Evolutionary conservation across 768 basidiomycete species (phyloP), one percentile per base, ranked within the genome.

Genomic region (Trametes coccinea): DNA sequence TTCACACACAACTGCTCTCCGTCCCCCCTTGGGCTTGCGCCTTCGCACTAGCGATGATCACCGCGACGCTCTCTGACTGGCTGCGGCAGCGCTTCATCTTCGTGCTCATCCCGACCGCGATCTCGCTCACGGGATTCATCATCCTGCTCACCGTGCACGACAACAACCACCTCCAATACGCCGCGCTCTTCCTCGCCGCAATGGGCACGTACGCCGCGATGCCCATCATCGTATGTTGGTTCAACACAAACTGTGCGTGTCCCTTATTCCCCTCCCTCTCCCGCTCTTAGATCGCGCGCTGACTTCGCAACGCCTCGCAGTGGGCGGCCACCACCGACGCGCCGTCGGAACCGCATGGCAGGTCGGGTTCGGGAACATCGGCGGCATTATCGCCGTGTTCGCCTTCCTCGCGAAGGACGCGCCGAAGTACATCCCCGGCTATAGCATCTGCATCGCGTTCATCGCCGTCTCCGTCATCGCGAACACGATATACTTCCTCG

Each of bases 11-110:
- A 50, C 69, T 73, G 33, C 66, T 71, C 58, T 68, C 68, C 53
- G 71, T 71, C 22, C 71, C 73, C 5, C 71, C 73, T 5, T 73
- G 70, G 63, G 68, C 71, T 40, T 66, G 59, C 43, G 69, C 69
- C 30, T 71, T 69, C 59, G 58, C 56, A 10, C 60, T 69, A 45
- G 64, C 69, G 34, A 69, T 70, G 68, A 27, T 65, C 52, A 53
- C 59, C 62, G 66, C 68, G 45, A 55, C 58, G 39, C 39, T 54
- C 47, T 69, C 68, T n/a, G 69, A 70, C 59, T 59, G 56, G 58
- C n/a, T 62, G 16, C 61, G 65, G 13, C 65, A 62, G 49, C 67
- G 69, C 5, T 69, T 61, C 59, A 17, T 67, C 5, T 70, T 70
- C 61, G 61, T 66, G 30, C 53, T 70, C 43, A 41, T 61, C 5